Percentiles rank a stretch among this genome's conserved stretches.
These are phyloP conservation scores for Chytriomyces confervae DNA, from an alignment of 192 early-diverging fungal species.

Conservation along the genomic window DNA sequence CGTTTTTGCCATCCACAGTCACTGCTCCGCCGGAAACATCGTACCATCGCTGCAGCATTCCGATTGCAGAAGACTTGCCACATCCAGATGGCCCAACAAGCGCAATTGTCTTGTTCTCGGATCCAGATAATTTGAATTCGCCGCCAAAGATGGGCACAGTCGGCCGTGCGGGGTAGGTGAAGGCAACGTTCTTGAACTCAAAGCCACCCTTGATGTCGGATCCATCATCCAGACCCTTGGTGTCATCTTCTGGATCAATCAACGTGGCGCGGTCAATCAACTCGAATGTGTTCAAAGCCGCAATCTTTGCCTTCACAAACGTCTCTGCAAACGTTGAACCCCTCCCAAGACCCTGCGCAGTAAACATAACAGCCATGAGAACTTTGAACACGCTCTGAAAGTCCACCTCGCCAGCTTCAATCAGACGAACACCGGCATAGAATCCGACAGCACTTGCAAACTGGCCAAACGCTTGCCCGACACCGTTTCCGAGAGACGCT, in stretches of 20 bases:
- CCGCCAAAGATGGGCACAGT: constrained; percentile 57
- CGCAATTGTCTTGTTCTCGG: constrained; percentile 67
- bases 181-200: constrained; percentile 54
- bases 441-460: constrained; percentile 81
- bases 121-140: constrained; percentile 57
- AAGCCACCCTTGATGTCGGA: constrained; percentile 43
- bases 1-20: constrained; percentile 64
- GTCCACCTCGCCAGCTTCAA: constrained; percentile 47
- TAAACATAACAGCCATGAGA: constrained; percentile 56
- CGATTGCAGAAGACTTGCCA: constrained; percentile 69
- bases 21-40: constrained; percentile 66
- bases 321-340: constrained; percentile 53
- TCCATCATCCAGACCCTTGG: constrained; percentile 40
- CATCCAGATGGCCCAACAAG: constrained; percentile 80
- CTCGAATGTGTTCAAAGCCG: constrained; percentile 49
- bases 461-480: constrained; percentile 73
- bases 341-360: constrained; percentile 51
- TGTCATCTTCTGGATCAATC: constrained; percentile 61
- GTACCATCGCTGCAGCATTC: constrained; percentile 71
- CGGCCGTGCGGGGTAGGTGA: constrained; percentile 68
- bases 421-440: constrained; percentile 77
- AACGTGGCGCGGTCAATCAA: constrained; percentile 48
- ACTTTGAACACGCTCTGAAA: constrained; percentile 45
- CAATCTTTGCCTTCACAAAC: constrained; percentile 54
- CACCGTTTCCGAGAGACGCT: constrained; percentile 72